phyloP scores from a whole-genome alignment of 345 rosid species.

The Eucalyptus marginata region DNA sequence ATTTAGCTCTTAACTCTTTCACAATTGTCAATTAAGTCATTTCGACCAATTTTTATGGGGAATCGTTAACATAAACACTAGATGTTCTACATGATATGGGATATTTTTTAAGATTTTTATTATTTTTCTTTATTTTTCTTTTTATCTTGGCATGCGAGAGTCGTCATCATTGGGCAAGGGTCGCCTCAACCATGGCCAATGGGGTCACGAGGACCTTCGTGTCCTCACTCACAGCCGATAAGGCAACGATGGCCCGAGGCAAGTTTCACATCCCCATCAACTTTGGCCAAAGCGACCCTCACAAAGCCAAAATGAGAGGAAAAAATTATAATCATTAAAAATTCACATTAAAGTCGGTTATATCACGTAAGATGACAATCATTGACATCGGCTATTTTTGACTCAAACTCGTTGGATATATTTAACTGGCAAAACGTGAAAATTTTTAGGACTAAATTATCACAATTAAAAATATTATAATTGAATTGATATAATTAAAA shows the following conservation, averaged over 20 bases:
- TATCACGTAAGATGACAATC: accelerated
- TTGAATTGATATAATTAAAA: too few relatives aligned
- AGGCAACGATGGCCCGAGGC: background rate
- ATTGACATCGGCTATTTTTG: accelerated
- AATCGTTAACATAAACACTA: too few relatives aligned
- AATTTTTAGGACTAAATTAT: accelerated
- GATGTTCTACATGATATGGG: accelerated
- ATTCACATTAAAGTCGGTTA: accelerated
- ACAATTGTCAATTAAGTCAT: background rate
- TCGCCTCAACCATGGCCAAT: background rate
- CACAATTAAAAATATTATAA: too few relatives aligned
- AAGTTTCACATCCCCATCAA: too few relatives aligned
- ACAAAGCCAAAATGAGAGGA: background rate
- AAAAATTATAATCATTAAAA: too few relatives aligned
- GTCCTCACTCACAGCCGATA: accelerated
- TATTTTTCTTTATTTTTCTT: too few relatives aligned
- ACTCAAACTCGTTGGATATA: accelerated
- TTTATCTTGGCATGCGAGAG: background rate
- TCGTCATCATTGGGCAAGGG: too few relatives aligned
- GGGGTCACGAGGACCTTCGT: background rate
- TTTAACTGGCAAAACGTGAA: accelerated
- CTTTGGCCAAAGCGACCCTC: background rate
- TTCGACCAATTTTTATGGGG: accelerated
- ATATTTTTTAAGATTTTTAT: too few relatives aligned
- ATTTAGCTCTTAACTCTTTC: too few relatives aligned